These are phyloP conservation scores for Colletotrichum orchidophilum DNA, from an alignment of 2,329 filamentous ascomycete genomes.

Conservation along the genomic window DNA sequence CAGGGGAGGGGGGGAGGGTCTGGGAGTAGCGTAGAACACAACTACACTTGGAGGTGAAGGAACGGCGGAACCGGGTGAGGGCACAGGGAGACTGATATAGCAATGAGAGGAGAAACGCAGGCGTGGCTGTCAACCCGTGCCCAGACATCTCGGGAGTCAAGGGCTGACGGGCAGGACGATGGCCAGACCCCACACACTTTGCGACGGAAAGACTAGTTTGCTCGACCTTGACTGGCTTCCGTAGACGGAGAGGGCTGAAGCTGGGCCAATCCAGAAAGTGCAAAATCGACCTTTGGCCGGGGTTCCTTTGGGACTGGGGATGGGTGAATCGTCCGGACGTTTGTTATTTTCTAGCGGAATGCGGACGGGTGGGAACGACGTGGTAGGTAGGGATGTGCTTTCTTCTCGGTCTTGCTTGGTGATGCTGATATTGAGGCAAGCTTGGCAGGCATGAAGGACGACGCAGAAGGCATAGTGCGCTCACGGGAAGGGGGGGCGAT, in stretches of 20 bases:
- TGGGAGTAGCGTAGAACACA: background rate
- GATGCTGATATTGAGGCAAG: conserved; percentile 13
- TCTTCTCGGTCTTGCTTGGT: conserved; percentile 7
- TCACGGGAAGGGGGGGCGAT: background rate
- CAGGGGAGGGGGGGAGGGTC: background rate
- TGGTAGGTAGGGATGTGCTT: conserved; percentile 8
- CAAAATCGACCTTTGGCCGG: background rate
- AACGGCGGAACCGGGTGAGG: background rate
- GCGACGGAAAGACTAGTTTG: background rate
- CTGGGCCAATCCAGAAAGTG: conserved; percentile 16
- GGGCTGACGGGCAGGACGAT: background rate
- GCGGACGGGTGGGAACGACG: conserved; percentile 1
- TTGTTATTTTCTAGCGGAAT: conserved; percentile 1
- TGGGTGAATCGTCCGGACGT: conserved; percentile 9
- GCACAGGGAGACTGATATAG: conserved; percentile 12
- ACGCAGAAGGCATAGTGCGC: conserved; percentile 23
- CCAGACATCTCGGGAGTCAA: background rate
- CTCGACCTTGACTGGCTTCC: conserved; percentile 6
- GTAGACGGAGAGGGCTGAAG: conserved; percentile 28
- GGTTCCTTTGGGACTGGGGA: conserved; percentile 5
- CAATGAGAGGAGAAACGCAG: background rate
- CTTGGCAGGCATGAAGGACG: conserved; percentile 20
- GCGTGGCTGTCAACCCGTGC: background rate
- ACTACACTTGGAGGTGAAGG: background rate
- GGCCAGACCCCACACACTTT: background rate